Evolutionary conservation across 2,329 filamentous ascomycete species (phyloP).

Genomic region (Aspergillaceae sp.): DNA sequence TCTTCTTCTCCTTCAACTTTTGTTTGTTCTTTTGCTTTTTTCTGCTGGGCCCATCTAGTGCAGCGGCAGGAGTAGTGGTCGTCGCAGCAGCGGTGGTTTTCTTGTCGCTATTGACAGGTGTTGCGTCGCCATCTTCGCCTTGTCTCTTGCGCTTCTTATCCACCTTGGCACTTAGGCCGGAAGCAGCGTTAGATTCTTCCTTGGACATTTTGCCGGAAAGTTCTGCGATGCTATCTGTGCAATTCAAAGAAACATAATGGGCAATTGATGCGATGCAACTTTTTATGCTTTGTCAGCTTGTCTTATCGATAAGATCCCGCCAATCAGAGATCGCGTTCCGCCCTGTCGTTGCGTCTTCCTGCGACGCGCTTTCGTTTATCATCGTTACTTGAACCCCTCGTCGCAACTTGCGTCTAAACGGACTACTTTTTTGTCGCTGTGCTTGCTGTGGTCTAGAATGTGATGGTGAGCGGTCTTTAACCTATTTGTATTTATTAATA

Average conservation of each 20-base stretch:
- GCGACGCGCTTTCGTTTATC: too few species aligned
- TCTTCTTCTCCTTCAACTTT: constrained; percentile 36
- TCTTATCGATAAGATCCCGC: constrained; percentile 26
- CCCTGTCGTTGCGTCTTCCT: background rate
- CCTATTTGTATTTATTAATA: too few species aligned
- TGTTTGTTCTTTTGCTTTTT: constrained; percentile 43
- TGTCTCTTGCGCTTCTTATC: constrained; percentile 36
- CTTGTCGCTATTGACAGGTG: constrained; percentile 5
- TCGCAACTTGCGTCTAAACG: too few species aligned
- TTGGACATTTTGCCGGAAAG: constrained; percentile 13
- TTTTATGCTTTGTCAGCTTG: constrained; percentile 20
- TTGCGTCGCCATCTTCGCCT: constrained; percentile 15
- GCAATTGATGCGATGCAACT: constrained; percentile 1
- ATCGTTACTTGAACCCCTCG: too few species aligned
- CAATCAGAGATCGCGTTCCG: constrained; percentile 10
- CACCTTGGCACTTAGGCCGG: constrained; percentile 24
- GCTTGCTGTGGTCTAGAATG: too few species aligned
- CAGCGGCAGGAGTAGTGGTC: too few species aligned
- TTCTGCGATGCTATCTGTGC: background rate
- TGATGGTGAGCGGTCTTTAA: too few species aligned
- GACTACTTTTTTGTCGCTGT: too few species aligned
- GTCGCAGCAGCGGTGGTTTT: constrained; percentile 2
- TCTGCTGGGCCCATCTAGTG: constrained; percentile 15
- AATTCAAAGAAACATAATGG: constrained; percentile 1
- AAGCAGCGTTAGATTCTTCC: constrained; percentile 5